phyloP scores from a whole-genome alignment of 179 eudicot genomes.

The Amaranthus tricolor region DNA sequence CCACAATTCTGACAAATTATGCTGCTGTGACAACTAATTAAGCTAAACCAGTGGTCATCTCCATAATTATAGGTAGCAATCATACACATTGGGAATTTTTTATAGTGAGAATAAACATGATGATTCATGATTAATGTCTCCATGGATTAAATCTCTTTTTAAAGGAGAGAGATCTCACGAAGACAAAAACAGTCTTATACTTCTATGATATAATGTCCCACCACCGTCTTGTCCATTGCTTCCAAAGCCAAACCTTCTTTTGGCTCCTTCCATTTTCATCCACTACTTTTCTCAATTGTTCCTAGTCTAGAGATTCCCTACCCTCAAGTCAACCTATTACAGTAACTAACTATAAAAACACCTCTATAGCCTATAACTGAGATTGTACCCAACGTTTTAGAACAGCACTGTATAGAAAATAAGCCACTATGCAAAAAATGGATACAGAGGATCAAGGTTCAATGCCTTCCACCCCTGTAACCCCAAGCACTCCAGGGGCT shows the following conservation, averaged over 20 bases:
- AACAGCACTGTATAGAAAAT: background rate
- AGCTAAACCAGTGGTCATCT: slow-evolving; percentile 31
- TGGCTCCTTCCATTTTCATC: slow-evolving; percentile 38
- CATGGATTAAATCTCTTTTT: slow-evolving; percentile 34
- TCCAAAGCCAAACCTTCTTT: slow-evolving; percentile 17
- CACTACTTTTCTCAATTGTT: slow-evolving; percentile 37
- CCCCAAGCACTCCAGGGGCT: slow-evolving; percentile 79
- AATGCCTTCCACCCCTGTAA: slow-evolving; percentile 68
- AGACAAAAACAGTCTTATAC: slow-evolving; percentile 36
- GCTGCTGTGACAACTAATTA: slow-evolving; percentile 17
- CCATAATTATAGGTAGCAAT: slow-evolving; percentile 38
- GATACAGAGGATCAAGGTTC: slow-evolving; percentile 58
- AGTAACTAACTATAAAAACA: slow-evolving; percentile 25
- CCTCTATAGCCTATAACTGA: background rate
- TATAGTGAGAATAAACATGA: slow-evolving; percentile 32
- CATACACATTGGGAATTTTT: slow-evolving; percentile 27
- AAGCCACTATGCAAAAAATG: slow-evolving; percentile 33
- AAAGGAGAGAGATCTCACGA: slow-evolving; percentile 23
- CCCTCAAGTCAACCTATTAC: slow-evolving; percentile 42
- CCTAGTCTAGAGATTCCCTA: slow-evolving; percentile 32
- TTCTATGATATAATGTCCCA: slow-evolving; percentile 19
- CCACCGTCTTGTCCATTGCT: slow-evolving; percentile 28
- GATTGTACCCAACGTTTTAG: slow-evolving; percentile 15
- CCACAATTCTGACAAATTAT: slow-evolving; percentile 8
- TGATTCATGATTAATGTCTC: slow-evolving; percentile 34